These are phyloP conservation scores for Chaetomium globosum DNA, from an alignment of 2,329 filamentous ascomycete genomes.

Conservation along the genomic window DNA sequence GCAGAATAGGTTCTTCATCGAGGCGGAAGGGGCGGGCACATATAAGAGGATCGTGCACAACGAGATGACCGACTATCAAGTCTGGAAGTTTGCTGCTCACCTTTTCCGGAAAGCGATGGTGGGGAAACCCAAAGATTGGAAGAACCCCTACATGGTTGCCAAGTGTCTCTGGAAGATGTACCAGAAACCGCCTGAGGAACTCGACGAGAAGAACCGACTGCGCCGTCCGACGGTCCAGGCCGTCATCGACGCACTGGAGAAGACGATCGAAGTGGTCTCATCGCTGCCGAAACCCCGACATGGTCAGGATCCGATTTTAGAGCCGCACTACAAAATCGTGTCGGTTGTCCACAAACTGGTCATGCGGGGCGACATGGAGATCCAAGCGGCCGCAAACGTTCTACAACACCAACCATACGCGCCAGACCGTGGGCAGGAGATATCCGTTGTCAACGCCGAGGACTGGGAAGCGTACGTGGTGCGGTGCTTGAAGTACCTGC, in stretches of 20 bases:
- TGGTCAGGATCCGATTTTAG: slow-evolving; percentile 75
- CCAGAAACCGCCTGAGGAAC: slow-evolving; percentile 49
- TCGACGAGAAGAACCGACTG: slow-evolving; percentile 49
- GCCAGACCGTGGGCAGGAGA: slow-evolving; percentile 52
- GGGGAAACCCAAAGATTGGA: slow-evolving; percentile 59
- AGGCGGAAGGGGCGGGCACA: slow-evolving; percentile 53
- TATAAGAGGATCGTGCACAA: slow-evolving; percentile 57
- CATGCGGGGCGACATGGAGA: slow-evolving; percentile 51
- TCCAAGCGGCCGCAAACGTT: slow-evolving; percentile 55
- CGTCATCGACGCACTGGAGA: slow-evolving; percentile 55
- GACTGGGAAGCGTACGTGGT: slow-evolving; percentile 62
- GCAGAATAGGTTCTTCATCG: slow-evolving; percentile 60
- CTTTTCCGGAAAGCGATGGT: slow-evolving; percentile 60
- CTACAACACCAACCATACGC: slow-evolving; percentile 61
- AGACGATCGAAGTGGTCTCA: slow-evolving; percentile 54
- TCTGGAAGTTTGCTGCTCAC: slow-evolving; percentile 62
- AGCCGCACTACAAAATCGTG: slow-evolving; percentile 90
- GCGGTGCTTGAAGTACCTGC: slow-evolving; percentile 53
- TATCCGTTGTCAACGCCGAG: slow-evolving; percentile 60
- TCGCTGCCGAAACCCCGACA: slow-evolving; percentile 58
- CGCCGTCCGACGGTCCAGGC: slow-evolving; percentile 46
- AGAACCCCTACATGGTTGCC: slow-evolving; percentile 62
- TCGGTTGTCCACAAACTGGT: slow-evolving; percentile 82
- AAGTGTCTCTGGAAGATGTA: slow-evolving; percentile 69
- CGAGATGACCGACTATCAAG: slow-evolving; percentile 62